Evolutionary conservation across 2,329 filamentous ascomycete species (phyloP).

Genomic region (Phoma sp.): DNA sequence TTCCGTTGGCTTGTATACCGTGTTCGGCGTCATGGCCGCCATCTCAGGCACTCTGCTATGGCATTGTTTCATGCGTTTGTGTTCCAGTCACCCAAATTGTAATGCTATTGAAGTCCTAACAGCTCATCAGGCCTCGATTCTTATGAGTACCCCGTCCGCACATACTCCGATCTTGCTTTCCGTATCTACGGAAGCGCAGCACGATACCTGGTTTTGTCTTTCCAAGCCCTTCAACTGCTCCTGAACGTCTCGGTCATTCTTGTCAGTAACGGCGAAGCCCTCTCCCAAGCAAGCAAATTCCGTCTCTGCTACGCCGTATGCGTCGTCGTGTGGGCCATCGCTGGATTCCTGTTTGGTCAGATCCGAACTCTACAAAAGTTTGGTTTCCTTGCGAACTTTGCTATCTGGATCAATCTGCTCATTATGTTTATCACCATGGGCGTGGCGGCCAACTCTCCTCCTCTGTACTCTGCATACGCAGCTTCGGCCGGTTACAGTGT

Average conservation of each 20-base stretch:
- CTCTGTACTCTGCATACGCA: conserved; percentile 51
- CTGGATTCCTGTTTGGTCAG: conserved; percentile 61
- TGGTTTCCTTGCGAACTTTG: conserved; percentile 62
- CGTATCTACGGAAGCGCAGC: conserved; percentile 47
- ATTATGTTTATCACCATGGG: conserved; percentile 64
- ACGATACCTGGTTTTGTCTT: conserved; percentile 47
- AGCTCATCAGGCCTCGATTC: conserved; percentile 46
- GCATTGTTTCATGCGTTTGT: conserved; percentile 44
- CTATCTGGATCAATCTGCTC: conserved; percentile 63
- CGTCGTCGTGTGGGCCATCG: conserved; percentile 57
- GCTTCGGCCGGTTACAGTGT: conserved; percentile 2
- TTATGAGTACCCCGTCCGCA: conserved; percentile 48
- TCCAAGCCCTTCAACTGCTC: conserved; percentile 53
- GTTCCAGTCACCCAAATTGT: not conserved
- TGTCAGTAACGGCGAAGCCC: conserved; percentile 60
- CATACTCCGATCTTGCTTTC: conserved; percentile 51
- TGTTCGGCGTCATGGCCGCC: conserved; percentile 45
- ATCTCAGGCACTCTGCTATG: conserved; percentile 50
- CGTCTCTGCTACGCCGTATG: conserved; percentile 61
- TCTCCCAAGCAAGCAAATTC: conserved; percentile 55
- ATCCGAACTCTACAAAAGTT: conserved; percentile 62
- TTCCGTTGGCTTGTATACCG: conserved; percentile 46
- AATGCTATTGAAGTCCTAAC: not conserved
- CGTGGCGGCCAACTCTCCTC: conserved; percentile 56
- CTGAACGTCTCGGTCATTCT: conserved; percentile 61